These are phyloP conservation scores for Ramularia endophylla DNA, from an alignment of 2,329 filamentous ascomycete genomes.

Conservation along the genomic window DNA sequence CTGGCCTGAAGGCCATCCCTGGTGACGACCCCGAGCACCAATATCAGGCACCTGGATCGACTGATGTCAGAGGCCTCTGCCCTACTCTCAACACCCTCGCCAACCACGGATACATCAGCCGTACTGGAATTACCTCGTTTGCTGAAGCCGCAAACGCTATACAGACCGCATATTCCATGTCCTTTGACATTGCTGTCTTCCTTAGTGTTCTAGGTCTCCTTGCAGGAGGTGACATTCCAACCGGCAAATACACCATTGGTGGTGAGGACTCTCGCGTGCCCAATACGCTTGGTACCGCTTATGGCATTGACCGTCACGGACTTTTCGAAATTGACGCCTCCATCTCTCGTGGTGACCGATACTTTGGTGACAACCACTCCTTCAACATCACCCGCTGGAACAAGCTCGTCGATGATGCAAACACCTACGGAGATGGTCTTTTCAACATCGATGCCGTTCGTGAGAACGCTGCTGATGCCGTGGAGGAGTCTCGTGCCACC, in stretches of 20 bases:
- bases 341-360: conserved; percentile 23
- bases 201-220: conserved; percentile 22
- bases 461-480: conserved; percentile 12
- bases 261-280: conserved; percentile 18
- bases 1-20: conserved; percentile 17
- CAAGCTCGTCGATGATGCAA: conserved; percentile 14
- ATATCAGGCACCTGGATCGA: conserved; percentile 19
- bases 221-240: conserved; percentile 22
- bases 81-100: conserved; percentile 24
- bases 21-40: conserved; percentile 22
- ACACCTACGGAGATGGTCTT: too few relatives aligned
- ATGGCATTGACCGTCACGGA: conserved; percentile 23
- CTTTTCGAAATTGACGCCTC: conserved; percentile 23
- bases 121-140: conserved; percentile 20
- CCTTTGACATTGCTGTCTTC: conserved; percentile 20
- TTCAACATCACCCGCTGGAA: conserved; percentile 21
- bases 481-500: conserved; percentile 10
- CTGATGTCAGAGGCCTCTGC: conserved; percentile 21
- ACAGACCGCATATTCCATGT: too few relatives aligned
- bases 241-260: conserved; percentile 24
- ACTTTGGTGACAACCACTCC: conserved; percentile 24
- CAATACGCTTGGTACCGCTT: conserved; percentile 21
- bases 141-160: too few relatives aligned
- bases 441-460: conserved; percentile 18
- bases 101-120: conserved; percentile 24